A percentile compares a stretch with the other conserved stretches of the same genome.
Conservation (phyloP, 305 asterid species). For the Rubia balearica region DNA sequence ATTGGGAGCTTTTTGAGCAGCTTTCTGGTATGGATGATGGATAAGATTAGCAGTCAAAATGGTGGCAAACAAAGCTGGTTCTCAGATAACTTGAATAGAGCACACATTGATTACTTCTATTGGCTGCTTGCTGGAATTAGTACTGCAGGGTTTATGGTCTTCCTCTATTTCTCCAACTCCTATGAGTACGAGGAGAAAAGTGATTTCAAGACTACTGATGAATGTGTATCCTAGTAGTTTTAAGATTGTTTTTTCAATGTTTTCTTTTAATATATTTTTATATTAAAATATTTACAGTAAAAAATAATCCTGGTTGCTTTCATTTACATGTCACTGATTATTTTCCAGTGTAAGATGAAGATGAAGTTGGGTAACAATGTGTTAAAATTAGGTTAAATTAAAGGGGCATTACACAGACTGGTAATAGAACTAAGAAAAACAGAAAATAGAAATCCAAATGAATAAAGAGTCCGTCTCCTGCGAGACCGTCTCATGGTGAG, state of each 20-base stretch:
- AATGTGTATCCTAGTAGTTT: neutral
- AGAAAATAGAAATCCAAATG: no score
- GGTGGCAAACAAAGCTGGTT: conserved; percentile 15
- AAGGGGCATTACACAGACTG: no score
- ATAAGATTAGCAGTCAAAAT: neutral
- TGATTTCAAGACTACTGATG: neutral
- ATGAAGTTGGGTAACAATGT: no score
- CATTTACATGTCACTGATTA: no score
- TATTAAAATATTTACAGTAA: no score
- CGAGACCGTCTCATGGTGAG: no score
- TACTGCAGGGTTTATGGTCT: neutral
- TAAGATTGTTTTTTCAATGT: no score
- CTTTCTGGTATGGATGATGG: conserved; percentile 10
- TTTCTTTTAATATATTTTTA: no score
- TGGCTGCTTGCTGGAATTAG: conserved; percentile 16
- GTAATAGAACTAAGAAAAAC: no score
- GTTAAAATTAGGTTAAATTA: neutral
- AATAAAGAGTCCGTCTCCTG: no score
- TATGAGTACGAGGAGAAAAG: conserved; percentile 4
- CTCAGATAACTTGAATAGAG: conserved; percentile 15
- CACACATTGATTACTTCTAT: conserved; percentile 23
- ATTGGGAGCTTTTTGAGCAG: conserved; percentile 21
- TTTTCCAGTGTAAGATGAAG: no score
- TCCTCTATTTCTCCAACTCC: conserved; percentile 11
- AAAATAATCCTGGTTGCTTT: no score